phyloP scores from a whole-genome alignment of 2,329 filamentous ascomycete species.

The Fusarium equiseti region DNA sequence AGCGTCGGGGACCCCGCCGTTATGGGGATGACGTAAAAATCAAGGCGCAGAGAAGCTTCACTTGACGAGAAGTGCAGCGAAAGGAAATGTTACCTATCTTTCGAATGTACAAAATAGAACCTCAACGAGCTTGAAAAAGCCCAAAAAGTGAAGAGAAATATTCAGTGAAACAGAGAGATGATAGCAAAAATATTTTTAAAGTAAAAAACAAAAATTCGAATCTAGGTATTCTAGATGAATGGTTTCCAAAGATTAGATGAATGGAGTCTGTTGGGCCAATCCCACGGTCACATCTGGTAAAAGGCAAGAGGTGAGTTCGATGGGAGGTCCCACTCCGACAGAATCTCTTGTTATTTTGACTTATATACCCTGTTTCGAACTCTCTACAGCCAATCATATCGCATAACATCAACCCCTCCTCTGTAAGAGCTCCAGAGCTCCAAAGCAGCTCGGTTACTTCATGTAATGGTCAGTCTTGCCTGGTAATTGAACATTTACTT shows the following conservation, averaged over 20 bases:
- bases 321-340: conserved; percentile 76
- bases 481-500: background rate
- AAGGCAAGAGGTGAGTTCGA: conserved; percentile 82
- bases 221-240: conserved; percentile 54
- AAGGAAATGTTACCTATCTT: background rate
- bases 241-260: conserved; percentile 64
- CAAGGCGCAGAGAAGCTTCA: conserved; percentile 24
- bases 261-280: conserved; percentile 65
- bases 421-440: background rate
- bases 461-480: conserved; percentile 4
- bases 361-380: conserved; percentile 33
- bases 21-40: conserved; percentile 36
- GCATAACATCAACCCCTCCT: conserved; percentile 7
- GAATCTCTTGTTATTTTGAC: background rate
- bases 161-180: accelerated
- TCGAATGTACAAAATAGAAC: background rate
- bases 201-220: conserved; percentile 57
- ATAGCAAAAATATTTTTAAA: background rate
- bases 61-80: background rate
- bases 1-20: conserved; percentile 27
- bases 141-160: background rate
- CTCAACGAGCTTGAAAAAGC: background rate
- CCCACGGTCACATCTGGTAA: conserved; percentile 84
- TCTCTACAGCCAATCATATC: background rate
- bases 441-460: conserved; percentile 1